phyloP scores from a whole-genome alignment of 345 rosid species.

The Dovyalis caffra region DNA sequence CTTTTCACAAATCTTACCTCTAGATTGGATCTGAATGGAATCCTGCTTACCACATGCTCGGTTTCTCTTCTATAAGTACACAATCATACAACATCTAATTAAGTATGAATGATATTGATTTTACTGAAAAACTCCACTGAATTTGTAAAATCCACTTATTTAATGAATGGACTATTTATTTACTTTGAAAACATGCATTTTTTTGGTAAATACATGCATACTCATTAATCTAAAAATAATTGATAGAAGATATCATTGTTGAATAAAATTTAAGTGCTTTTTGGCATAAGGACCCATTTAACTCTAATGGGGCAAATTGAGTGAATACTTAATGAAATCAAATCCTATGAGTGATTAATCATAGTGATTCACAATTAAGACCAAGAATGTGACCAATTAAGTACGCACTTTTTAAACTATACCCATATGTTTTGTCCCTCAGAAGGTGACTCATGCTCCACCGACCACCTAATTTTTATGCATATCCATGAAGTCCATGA shows the following conservation, averaged over 20 bases:
- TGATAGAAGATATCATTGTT: too few species aligned
- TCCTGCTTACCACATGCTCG: too few species aligned
- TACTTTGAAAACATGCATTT: neutral
- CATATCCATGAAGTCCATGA: neutral
- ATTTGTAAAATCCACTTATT: too few species aligned
- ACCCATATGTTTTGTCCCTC: slow-evolving; percentile 20
- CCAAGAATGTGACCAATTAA: neutral
- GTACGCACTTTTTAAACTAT: neutral
- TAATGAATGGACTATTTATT: too few species aligned
- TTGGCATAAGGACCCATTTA: neutral
- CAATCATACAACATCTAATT: neutral
- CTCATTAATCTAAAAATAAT: neutral
- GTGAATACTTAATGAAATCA: neutral
- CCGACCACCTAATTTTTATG: slow-evolving; percentile 6
- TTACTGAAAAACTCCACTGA: neutral
- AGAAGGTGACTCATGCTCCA: slow-evolving; percentile 10
- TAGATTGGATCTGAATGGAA: neutral
- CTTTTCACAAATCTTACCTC: neutral
- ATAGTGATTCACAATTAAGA: neutral
- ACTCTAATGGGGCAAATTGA: neutral
- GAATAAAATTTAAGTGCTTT: too few species aligned
- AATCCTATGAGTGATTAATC: neutral
- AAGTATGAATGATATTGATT: too few species aligned
- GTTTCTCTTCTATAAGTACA: too few species aligned
- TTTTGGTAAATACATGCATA: too few species aligned